A percentile compares a stretch with the other conserved stretches of the same genome.
Conservation (phyloP, 805 yeast genomes). For the Lachancea sp. region DNA sequence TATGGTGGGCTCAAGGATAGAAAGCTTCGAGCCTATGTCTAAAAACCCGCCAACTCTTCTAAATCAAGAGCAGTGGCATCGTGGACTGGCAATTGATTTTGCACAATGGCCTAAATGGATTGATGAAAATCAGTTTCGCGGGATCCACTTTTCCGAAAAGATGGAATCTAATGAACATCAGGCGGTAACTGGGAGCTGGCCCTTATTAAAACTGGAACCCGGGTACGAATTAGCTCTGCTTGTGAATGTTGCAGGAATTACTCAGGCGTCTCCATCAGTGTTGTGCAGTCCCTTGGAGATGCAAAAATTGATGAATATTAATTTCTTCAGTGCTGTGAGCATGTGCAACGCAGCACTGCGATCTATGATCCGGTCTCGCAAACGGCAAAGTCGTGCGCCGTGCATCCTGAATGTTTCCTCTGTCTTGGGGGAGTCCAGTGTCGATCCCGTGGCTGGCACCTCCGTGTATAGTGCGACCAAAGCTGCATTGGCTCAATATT, state of each 20-base stretch:
- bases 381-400: conserved; percentile 9
- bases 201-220: conserved; percentile 1
- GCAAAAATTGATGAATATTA: conserved; percentile 22
- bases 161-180: neutral
- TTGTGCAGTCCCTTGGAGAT: conserved; percentile 15
- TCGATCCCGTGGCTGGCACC: conserved; percentile 23
- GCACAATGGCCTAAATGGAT: conserved; percentile 28
- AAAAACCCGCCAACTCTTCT: conserved; percentile 10
- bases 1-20: conserved; percentile 20
- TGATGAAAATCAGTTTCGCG: conserved; percentile 7
- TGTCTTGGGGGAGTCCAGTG: conserved; percentile 16
- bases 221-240: conserved; percentile 18
- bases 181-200: neutral
- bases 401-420: conserved; percentile 28
- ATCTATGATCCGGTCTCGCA: conserved; percentile 20
- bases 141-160: conserved; percentile 3
- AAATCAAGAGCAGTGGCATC: conserved; percentile 17
- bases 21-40: conserved; percentile 7
- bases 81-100: conserved; percentile 25
- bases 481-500: conserved; percentile 26
- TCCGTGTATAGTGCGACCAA: conserved; percentile 30
- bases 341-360: conserved; percentile 19
- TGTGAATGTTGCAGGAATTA: conserved; percentile 31
- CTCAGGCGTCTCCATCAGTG: conserved; percentile 23
- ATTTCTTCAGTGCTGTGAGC: conserved; percentile 24